Evolutionary conservation across 2,329 filamentous ascomycete genomes (phyloP), one percentile per base, ranked within the genome.

Genomic region (Rhinocladiella mackenziei): DNA sequence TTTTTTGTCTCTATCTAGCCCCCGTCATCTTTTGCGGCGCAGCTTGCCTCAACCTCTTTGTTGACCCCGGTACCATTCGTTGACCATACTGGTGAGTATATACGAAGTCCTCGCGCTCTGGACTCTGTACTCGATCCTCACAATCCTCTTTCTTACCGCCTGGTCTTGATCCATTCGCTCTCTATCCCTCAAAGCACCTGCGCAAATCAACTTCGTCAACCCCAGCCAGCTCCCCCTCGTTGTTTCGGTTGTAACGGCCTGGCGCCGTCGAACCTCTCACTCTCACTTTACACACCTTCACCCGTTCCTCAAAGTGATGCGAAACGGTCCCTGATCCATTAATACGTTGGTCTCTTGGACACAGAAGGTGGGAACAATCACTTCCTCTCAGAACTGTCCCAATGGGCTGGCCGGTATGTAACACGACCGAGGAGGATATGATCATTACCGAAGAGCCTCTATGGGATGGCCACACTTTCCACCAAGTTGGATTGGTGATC

Each of bases 381-480:
- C 13, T 25, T 15, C 9, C 22, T 22, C 17, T 23, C 22, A 28
- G 23, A 17, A 22, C 18, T 17, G 9, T 26, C 49, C 56, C 43
- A 15, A 62, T 70, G 68, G 66, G 62, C 44, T 70, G 67, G 68
- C 65, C 68, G 40, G 57, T 61, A 53, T 78, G 75, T 58, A 76
- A 78, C 60, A 65, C 68, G 4, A 76, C 73, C 8, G 55, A 68
- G 43, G 71, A 74, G 55, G 62, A 73, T 45, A 58, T 64, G 51
- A 65, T 60, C 43, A 72, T 72, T 68, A 63, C 29, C 60, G 53
- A 56, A 42, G 43, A 46, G 48, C 70, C 68, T n/a, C 60, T 81
- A 39, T 78, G 71, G 69, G 64, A 73, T 57, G 66, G 66, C 36
- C 58, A 78, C 50, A 76, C 73, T 23, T 80, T 80, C 56, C 78